Conservation (phyloP, 1,284 basidiomycete species). For the Meira nashicola region DNA sequence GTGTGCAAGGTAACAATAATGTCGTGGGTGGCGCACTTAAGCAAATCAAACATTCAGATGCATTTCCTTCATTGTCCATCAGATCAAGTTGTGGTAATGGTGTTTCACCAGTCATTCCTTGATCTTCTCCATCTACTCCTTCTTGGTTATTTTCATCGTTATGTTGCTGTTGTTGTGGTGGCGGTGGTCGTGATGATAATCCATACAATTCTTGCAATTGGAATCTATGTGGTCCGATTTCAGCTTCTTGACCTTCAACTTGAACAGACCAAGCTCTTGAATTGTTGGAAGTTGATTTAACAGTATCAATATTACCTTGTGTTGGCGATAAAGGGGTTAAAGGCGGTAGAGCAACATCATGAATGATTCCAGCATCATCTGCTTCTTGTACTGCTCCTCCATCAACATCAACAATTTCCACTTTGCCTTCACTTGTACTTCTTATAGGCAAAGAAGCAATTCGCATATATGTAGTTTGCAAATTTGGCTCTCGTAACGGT, state of each 20-base stretch:
- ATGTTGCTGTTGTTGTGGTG: constrained; percentile 19
- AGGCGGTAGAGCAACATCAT: constrained; percentile 7
- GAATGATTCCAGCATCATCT: neutral
- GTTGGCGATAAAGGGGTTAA: constrained; percentile 6
- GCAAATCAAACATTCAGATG: constrained; percentile 48
- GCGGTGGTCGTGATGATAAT: constrained; percentile 32
- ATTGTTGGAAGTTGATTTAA: neutral
- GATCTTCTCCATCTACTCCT: constrained; percentile 5
- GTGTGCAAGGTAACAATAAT: constrained; percentile 49
- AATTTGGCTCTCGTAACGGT: constrained; percentile 37
- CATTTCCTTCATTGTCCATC: constrained; percentile 19
- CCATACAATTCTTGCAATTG: constrained; percentile 51
- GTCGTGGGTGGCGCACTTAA: constrained; percentile 43
- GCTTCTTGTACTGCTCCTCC: neutral
- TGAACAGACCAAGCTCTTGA: constrained; percentile 30
- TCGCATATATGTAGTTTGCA: constrained; percentile 42
- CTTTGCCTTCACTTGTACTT: constrained; percentile 7
- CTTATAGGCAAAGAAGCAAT: constrained; percentile 29
- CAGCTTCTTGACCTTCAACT: constrained; percentile 45
- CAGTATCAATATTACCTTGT: neutral
- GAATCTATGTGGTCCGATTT: constrained; percentile 46
- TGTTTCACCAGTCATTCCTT: neutral
- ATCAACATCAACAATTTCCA: neutral
- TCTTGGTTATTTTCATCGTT: constrained; percentile 9
- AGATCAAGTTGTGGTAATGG: constrained; percentile 18